Conservation (phyloP, 768 basidiomycete genomes). For the Astraeus odoratus region DNA sequence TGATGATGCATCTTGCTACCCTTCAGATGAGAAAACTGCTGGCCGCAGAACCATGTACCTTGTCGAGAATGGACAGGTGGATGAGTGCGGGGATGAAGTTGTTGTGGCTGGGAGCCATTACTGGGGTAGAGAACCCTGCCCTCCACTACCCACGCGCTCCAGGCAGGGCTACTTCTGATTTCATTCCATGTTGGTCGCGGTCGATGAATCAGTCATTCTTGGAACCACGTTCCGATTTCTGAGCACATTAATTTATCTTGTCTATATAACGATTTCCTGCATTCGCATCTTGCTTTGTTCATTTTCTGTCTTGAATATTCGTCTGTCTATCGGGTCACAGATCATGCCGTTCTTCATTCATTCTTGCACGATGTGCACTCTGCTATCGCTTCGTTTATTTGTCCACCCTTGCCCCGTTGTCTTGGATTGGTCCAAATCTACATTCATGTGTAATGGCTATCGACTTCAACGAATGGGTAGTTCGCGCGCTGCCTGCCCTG, state of each 20-base stretch:
- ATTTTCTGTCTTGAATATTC: not conserved
- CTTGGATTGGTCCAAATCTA: too few species aligned
- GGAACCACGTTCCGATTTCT: not conserved
- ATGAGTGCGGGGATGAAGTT: conserved; percentile 17
- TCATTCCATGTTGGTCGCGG: not conserved
- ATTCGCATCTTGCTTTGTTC: not conserved
- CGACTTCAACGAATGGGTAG: too few species aligned
- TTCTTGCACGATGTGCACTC: too few species aligned
- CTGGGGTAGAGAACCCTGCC: conserved; percentile 13
- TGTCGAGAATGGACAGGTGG: conserved; percentile 20
- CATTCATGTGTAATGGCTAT: too few species aligned
- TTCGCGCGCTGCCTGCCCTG: too few species aligned
- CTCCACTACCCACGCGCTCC: conserved; percentile 16
- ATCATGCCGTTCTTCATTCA: too few species aligned
- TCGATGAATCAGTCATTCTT: not conserved
- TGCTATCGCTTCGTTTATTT: too few species aligned
- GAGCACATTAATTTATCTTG: conserved; percentile 1
- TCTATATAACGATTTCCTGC: not conserved
- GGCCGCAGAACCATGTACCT: conserved; percentile 30
- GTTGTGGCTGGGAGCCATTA: conserved; percentile 14
- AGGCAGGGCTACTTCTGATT: conserved; percentile 24
- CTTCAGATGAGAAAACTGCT: conserved; percentile 26
- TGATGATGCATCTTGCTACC: conserved; percentile 25
- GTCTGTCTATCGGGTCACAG: not conserved
- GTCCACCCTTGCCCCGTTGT: too few species aligned